Evolutionary conservation across 2,329 filamentous ascomycete genomes (phyloP), one percentile per base, ranked within the genome.

Genomic region (Mycosphaerella arachidis): DNA sequence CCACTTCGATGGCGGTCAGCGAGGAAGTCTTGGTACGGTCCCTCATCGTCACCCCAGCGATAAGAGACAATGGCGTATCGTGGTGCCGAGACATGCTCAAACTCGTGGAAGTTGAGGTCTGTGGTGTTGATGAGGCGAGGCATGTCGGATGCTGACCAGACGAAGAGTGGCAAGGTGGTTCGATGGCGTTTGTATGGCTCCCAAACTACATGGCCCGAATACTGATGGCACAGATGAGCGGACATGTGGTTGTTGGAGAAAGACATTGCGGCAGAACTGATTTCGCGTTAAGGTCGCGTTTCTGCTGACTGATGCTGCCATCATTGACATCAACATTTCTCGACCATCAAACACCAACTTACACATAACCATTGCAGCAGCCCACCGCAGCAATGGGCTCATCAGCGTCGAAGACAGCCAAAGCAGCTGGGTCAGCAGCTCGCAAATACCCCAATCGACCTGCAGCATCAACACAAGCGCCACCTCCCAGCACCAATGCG

Each of bases 361-460:
- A n/a, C 43, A 46, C 16, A n/a, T 46, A 52, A 18, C 27, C 50
- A 52, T 52, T 52, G 50, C 50, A n/a, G n/a, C 4, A 48, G 0
- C 27, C 31, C 33, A 57, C 37, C 31, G 30, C 20, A 54, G 60
- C 16, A 60, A 86, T 86, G 84, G 84, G 84, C n/a, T 78, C 81
- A 2, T 80, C 81, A n/a, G 75, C 79, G 46, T 86, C 84, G 6
- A 86, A 86, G 74, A 79, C 79, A 40, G 78, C 76, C 9, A 76
- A 77, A 48, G 78, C 81, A 58, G 81, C 80, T 7, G 77, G 78
- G 45, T 75, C 78, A 35, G 78, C 78, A 58, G 74, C 79, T 29
- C 80, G 84, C 56, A 81, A 84, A 74, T 86, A 85, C 64, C 84
- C 83, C 2, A 79, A 79, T 57, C 75, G 79, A 48, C 59, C 69